Percentiles rank a stretch among this genome's conserved stretches.
phyloP scores from a whole-genome alignment of 768 basidiomycete species.

The Tubosaeta brunneosetosa region DNA sequence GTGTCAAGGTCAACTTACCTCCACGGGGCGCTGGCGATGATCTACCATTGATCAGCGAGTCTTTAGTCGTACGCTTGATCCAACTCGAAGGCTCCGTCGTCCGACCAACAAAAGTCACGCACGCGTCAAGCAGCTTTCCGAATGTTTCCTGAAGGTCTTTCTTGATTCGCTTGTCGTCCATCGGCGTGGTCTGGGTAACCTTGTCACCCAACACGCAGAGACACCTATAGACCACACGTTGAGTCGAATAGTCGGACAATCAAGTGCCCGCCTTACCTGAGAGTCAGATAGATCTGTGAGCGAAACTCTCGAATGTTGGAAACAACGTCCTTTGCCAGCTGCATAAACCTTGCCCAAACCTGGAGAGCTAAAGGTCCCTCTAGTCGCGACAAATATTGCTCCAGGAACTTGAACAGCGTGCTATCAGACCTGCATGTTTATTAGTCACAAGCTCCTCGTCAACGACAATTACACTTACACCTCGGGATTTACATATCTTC shows the following conservation, averaged over 20 bases:
- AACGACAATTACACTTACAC: conserved; percentile 48
- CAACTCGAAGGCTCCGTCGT: conserved; percentile 73
- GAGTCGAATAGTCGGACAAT: conserved; percentile 6
- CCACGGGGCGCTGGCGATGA: conserved; percentile 61
- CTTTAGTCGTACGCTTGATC: conserved; percentile 68
- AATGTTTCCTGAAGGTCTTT: conserved; percentile 93
- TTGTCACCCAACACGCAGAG: conserved; percentile 77
- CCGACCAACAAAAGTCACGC: conserved; percentile 67
- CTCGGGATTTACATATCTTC: conserved; percentile 59
- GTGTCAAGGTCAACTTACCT: conserved; percentile 33
- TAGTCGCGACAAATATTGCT: conserved; percentile 74
- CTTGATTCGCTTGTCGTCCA: conserved; percentile 83
- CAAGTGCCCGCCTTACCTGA: conserved; percentile 51
- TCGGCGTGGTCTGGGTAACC: conserved; percentile 80
- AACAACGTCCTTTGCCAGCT: conserved; percentile 75
- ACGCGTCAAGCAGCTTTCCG: conserved; percentile 78
- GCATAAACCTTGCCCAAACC: conserved; percentile 80
- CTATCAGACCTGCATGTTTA: conserved; percentile 55
- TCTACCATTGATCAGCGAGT: conserved; percentile 62
- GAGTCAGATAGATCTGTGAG: conserved; percentile 60
- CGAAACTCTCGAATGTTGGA: conserved; percentile 64
- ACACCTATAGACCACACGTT: conserved; percentile 44
- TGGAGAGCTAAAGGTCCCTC: conserved; percentile 92
- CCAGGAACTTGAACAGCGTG: conserved; percentile 79
- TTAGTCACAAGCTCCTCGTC: not conserved